Evolutionary conservation across 169 alveolate genomes (phyloP).

Genomic region (Eimeria falciformis): DNA sequence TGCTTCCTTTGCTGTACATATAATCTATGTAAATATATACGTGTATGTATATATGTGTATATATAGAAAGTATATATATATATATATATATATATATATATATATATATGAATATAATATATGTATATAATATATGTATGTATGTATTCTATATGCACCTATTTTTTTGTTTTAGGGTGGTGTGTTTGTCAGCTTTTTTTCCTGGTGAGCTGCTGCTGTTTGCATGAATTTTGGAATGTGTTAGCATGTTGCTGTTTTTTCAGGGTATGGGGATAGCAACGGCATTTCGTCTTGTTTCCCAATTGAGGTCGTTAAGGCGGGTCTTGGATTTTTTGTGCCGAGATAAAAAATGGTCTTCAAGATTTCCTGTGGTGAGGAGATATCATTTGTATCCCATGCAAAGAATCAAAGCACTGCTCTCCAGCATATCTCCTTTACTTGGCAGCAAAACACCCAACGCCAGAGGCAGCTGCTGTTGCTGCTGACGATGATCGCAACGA

Average conservation of each 20-base stretch:
- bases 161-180: no score
- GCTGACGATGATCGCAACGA: no score
- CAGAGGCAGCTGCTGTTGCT: no score
- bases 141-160: not conserved
- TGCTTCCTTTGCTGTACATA: no score
- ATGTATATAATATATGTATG: not conserved
- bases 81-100: no score
- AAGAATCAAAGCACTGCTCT: no score
- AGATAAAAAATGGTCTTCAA: conserved; percentile 63
- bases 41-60: not conserved
- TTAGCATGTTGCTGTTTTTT: not conserved
- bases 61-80: no score
- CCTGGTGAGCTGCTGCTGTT: not conserved
- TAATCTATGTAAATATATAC: not conserved
- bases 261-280: conserved; percentile 75
- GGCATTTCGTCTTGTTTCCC: conserved; percentile 53
- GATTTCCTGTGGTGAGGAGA: conserved; percentile 28
- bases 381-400: no score
- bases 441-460: no score
- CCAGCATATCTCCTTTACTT: no score
- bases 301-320: conserved; percentile 47
- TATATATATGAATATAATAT: no score
- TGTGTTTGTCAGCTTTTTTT: not conserved
- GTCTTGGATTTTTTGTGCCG: conserved; percentile 60
- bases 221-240: not conserved